Conservation (phyloP, 1,139 yeast genomes). For the Geotrichum phurueaensis region DNA sequence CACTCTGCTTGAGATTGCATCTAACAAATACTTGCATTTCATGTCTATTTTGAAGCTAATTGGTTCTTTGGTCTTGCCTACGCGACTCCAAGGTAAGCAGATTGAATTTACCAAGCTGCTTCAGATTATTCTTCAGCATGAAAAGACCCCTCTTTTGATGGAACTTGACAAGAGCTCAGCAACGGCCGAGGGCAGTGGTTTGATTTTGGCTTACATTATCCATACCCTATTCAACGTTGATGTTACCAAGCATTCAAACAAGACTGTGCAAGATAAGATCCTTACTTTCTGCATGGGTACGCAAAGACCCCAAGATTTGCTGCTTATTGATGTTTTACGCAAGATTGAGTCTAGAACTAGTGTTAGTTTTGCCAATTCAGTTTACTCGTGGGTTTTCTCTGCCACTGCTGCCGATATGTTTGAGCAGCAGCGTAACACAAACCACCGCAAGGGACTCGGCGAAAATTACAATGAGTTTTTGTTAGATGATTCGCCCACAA, state of each 20-base stretch:
- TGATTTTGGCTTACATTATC: slow-evolving; percentile 22
- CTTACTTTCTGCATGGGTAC: slow-evolving; percentile 59
- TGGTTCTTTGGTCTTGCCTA: slow-evolving; percentile 38
- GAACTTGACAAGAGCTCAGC: slow-evolving; percentile 7
- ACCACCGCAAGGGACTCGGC: slow-evolving; percentile 6
- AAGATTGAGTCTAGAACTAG: slow-evolving; percentile 43
- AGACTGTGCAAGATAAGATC: slow-evolving; percentile 44
- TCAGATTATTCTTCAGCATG: slow-evolving; percentile 60
- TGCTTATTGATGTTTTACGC: slow-evolving; percentile 52
- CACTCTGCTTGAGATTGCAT: slow-evolving; percentile 62
- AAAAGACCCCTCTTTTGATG: slow-evolving; percentile 20
- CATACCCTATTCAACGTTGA: slow-evolving; percentile 37
- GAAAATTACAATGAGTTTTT: slow-evolving; percentile 13
- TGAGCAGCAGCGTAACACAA: slow-evolving; percentile 9
- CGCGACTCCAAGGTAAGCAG: slow-evolving; percentile 21
- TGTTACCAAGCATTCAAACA: slow-evolving; percentile 44
- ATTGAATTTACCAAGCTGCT: slow-evolving; percentile 50
- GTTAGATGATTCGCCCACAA: slow-evolving; percentile 15
- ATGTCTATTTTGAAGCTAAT: slow-evolving; percentile 43
- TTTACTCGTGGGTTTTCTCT: slow-evolving; percentile 18
- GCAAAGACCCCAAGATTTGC: slow-evolving; percentile 51
- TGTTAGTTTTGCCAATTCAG: slow-evolving; percentile 16
- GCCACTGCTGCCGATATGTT: slow-evolving; percentile 15
- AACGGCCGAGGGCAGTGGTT: slow-evolving; percentile 14
- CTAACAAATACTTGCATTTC: slow-evolving; percentile 47